Base-by-base conservation (phyloP, 179 eudicot genomes). In the Beta lomatogona region DNA sequence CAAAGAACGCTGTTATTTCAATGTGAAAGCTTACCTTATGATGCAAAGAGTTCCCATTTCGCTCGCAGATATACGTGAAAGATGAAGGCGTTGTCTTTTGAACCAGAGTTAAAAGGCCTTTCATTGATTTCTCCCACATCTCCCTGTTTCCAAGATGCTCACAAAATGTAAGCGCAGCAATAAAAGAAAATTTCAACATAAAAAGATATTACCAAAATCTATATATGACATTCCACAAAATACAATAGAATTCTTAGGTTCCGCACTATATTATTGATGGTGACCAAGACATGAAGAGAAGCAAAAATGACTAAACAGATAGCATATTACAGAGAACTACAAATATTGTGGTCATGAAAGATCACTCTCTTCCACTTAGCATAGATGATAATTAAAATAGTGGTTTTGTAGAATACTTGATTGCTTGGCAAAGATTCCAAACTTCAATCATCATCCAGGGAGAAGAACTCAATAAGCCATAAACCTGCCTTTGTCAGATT, bases 81-180 rank as follows among this genome's bases (percentile, higher is more conserved):
- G 97, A 92, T 66, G 98, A 93, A 57, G 94, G 99, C 60, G 94
- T 93, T 57, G 91, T 92, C 87, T 82, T 97, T 80, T 94, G 89
- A 78, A 97, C 90, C 93, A 97, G 87, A 86, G 92, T 92, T 83
- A 82, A 77, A 74, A 97, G 88, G 57, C 99, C 99, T 75, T 88
- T 89, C 98, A 97, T 94, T 41, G 99, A 94, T 83, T 75, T 94
- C 91, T 97, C 99, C 99, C 99, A 97, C 99, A 97, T 97, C 9
- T 91, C 95, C 86, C 99, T 97, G 92, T 82, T 81, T 65, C 76
- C 79, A 79, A 78, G 80, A 77, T 55, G 59, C 66, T 80, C 77
- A 60, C 79, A 81, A 14, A 41, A 28, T 66, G 45, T 79, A 70
- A 57, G 22, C 70, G 57, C 60, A 85, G 78, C 25, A 75, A 75